These are phyloP conservation scores for Aspergillus panamensis DNA, from an alignment of 495 filamentous ascomycete genomes.

Conservation along the genomic window DNA sequence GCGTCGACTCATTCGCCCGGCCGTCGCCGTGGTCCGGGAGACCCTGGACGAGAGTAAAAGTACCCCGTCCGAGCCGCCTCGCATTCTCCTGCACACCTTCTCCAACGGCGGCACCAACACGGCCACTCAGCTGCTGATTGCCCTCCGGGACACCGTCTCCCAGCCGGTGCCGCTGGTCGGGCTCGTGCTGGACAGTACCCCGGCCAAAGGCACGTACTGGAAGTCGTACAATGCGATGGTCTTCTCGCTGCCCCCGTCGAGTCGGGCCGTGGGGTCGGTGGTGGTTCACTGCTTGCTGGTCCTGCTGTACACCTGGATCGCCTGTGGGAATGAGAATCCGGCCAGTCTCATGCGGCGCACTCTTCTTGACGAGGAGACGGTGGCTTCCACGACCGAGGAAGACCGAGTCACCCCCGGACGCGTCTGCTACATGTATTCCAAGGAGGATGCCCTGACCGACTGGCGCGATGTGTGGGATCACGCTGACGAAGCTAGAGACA, in stretches of 20 bases:
- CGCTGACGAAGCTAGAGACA: neutral
- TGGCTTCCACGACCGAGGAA: neutral
- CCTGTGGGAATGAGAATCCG: conserved; percentile 8
- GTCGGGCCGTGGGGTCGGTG: neutral
- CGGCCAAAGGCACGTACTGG: conserved; percentile 6
- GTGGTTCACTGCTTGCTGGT: conserved; percentile 5
- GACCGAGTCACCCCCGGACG: neutral
- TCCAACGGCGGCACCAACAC: conserved; percentile 9
- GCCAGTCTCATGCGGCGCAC: conserved; percentile 7
- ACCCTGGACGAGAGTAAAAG: neutral
- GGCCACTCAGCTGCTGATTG: conserved; percentile 7
- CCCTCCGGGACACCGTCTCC: neutral
- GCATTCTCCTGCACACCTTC: conserved; percentile 6
- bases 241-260: conserved; percentile 3
- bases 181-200: conserved; percentile 3
- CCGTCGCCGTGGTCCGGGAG: neutral
- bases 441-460: conserved; percentile 4
- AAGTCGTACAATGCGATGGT: conserved; percentile 10
- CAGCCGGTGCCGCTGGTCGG: conserved; percentile 4
- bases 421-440: conserved; percentile 4
- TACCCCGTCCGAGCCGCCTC: neutral
- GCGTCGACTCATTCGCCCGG: conserved; percentile 1
- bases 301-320: conserved; percentile 4
- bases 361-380: conserved; percentile 2
- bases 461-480: conserved; percentile 6